phyloP scores from a whole-genome alignment of 2,329 filamentous ascomycete genomes.

The Neonectria ditissima region DNA sequence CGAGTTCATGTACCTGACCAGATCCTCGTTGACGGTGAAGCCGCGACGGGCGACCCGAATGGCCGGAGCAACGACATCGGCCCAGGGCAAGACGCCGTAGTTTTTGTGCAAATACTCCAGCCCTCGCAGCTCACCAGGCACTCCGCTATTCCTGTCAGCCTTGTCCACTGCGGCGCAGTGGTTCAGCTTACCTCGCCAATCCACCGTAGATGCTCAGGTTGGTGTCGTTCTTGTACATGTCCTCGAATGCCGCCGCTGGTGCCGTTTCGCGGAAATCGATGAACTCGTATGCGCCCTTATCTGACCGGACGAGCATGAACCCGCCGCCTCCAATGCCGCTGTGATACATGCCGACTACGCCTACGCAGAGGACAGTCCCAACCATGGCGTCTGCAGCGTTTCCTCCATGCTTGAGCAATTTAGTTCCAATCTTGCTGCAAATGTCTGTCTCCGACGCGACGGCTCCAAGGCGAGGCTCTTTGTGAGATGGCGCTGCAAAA shows the following conservation, averaged over 20 bases:
- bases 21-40: constrained; percentile 77
- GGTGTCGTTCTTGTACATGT: constrained; percentile 83
- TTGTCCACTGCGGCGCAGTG: fast-evolving
- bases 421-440: constrained; percentile 70
- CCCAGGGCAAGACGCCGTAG: constrained; percentile 74
- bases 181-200: constrained; percentile 71
- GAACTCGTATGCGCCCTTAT: constrained; percentile 71
- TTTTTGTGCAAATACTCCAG: constrained; percentile 78
- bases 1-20: constrained; percentile 76
- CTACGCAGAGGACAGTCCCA: constrained; percentile 73
- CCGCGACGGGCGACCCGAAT: constrained; percentile 78
- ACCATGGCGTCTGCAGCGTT: constrained; percentile 76
- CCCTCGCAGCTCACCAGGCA: constrained; percentile 79
- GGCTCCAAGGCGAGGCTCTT: constrained; percentile 57
- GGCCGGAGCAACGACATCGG: constrained; percentile 75
- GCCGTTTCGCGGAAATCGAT: constrained; percentile 90
- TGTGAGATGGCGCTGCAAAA: neutral
- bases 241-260: constrained; percentile 79
- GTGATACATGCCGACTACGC: constrained; percentile 74
- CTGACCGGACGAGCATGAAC: constrained; percentile 77
- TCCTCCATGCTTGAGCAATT: constrained; percentile 68
- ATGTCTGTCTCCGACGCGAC: constrained; percentile 70
- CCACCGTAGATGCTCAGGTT: constrained; percentile 75
- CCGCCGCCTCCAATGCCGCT: constrained; percentile 82
- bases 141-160: constrained; percentile 58